phyloP scores from a whole-genome alignment of 768 basidiomycete species.

The Trametes gibbosa region DNA sequence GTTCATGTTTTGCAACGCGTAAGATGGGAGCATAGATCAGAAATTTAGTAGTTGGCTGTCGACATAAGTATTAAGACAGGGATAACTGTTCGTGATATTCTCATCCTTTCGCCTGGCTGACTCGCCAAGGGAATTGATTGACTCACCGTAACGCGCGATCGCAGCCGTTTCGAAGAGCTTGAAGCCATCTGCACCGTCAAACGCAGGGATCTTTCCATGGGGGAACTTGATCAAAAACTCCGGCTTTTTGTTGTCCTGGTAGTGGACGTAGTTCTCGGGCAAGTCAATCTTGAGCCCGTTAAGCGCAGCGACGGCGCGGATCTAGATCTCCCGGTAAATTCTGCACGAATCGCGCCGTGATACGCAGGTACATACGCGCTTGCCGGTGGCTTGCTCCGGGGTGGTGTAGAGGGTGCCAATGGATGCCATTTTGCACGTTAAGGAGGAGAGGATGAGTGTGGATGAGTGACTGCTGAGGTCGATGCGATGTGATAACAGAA shows the following conservation, averaged over 20 bases:
- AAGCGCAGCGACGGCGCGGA: slow-evolving; percentile 56
- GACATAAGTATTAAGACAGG: slow-evolving; percentile 61
- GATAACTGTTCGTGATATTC: slow-evolving; percentile 56
- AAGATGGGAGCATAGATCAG: slow-evolving; percentile 29
- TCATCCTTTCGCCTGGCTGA: slow-evolving; percentile 36
- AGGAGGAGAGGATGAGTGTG: slow-evolving; percentile 28
- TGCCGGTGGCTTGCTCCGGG: slow-evolving; percentile 41
- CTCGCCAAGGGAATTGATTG: slow-evolving; percentile 1
- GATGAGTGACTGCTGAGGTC: slow-evolving; percentile 9
- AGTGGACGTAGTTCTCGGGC: slow-evolving; percentile 54
- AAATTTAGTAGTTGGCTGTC: slow-evolving; percentile 30
- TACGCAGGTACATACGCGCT: slow-evolving; percentile 41
- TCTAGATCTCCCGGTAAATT: slow-evolving; percentile 29
- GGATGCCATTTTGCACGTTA: slow-evolving; percentile 46
- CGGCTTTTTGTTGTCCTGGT: slow-evolving; percentile 65
- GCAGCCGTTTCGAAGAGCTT: slow-evolving; percentile 72
- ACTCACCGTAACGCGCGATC: slow-evolving; percentile 90
- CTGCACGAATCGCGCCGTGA: not conserved
- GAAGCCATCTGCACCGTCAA: slow-evolving; percentile 76
- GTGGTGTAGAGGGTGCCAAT: slow-evolving; percentile 63
- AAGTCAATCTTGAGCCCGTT: slow-evolving; percentile 56
- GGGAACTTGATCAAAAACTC: slow-evolving; percentile 76
- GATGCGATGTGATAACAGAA: slow-evolving; percentile 19
- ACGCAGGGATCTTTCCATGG: slow-evolving; percentile 80
- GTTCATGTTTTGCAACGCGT: slow-evolving; percentile 6